Evolutionary conservation across 768 basidiomycete species (phyloP).

Genomic region (Goffeauzyma gilvescens): DNA sequence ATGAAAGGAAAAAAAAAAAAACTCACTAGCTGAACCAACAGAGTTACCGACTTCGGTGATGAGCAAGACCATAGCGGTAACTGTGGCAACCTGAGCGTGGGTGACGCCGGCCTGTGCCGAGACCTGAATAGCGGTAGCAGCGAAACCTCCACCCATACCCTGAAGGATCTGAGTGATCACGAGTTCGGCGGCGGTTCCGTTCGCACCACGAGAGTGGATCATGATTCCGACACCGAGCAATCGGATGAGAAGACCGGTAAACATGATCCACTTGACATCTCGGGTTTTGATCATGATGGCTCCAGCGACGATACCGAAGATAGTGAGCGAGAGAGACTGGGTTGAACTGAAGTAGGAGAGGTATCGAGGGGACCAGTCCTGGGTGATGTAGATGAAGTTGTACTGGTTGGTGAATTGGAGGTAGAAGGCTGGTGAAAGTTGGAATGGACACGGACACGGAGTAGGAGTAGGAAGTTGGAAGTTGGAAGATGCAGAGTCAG

Average conservation of each 20-base stretch:
- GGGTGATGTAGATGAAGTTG: constrained; percentile 32
- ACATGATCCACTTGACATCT: constrained; percentile 43
- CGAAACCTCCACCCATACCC: constrained; percentile 56
- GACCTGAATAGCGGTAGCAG: constrained; percentile 42
- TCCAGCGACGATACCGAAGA: constrained; percentile 48
- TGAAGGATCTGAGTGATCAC: constrained; percentile 53
- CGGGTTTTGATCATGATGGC: constrained; percentile 39
- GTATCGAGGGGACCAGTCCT: constrained; percentile 39
- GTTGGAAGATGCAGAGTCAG: too few relatives aligned
- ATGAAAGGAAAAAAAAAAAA: constrained; percentile 10
- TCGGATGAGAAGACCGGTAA: constrained; percentile 44
- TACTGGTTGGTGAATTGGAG: constrained; percentile 56
- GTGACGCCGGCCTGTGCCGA: constrained; percentile 49
- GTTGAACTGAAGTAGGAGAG: constrained; percentile 48
- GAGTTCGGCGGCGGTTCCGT: constrained; percentile 32
- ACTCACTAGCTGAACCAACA: constrained; percentile 46
- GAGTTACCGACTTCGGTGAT: constrained; percentile 51
- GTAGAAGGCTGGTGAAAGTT: too few relatives aligned
- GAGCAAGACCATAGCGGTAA: constrained; percentile 49
- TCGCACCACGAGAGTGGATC: constrained; percentile 50
- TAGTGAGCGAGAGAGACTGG: constrained; percentile 41
- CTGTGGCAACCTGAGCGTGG: constrained; percentile 47
- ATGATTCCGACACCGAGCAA: constrained; percentile 49
- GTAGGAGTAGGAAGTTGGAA: too few relatives aligned
- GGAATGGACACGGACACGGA: too few relatives aligned